These are phyloP conservation scores for Cystofilobasidium ferigula DNA, from an alignment of 768 basidiomycete genomes.

Conservation along the genomic window DNA sequence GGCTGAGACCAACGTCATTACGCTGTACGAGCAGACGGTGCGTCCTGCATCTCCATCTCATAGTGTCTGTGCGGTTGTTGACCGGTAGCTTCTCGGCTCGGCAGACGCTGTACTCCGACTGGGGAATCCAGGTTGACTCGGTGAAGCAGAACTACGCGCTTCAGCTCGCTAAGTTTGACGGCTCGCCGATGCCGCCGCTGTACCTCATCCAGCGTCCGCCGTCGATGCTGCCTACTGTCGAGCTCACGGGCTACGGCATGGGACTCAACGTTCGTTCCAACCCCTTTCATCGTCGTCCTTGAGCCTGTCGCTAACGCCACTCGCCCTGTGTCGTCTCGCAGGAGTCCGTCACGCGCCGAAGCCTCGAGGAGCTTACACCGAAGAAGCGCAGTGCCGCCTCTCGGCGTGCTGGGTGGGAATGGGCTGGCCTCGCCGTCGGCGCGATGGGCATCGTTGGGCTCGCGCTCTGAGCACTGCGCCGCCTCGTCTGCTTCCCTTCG, in stretches of 20 bases:
- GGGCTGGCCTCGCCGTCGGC: neutral
- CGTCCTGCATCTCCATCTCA: slow-evolving; percentile 21
- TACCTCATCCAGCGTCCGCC: slow-evolving; percentile 51
- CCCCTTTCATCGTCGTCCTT: neutral
- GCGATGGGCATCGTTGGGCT: neutral
- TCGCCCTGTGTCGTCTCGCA: neutral
- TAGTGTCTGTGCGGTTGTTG: neutral
- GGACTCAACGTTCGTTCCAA: slow-evolving; percentile 33
- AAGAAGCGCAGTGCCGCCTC: neutral
- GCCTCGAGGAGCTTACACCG: neutral
- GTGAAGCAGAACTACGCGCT: slow-evolving; percentile 47
- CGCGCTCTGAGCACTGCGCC: neutral
- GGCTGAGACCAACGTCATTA: slow-evolving; percentile 74
- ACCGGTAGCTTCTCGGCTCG: slow-evolving; percentile 36
- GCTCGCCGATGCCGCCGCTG: slow-evolving; percentile 51
- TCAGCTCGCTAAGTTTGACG: slow-evolving; percentile 68
- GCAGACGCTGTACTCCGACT: slow-evolving; percentile 41
- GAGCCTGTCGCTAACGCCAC: neutral
- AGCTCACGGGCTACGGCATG: slow-evolving; percentile 43
- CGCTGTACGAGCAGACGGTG: slow-evolving; percentile 68
- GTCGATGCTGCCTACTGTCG: slow-evolving; percentile 71
- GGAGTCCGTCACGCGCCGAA: neutral
- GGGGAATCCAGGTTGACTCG: slow-evolving; percentile 62
- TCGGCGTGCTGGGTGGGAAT: neutral
- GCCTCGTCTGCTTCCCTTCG: neutral